A percentile compares a stretch with the other conserved stretches of the same genome.
phyloP scores from a whole-genome alignment of 495 filamentous ascomycete species.

The Amphirosellinia nigrospora region DNA sequence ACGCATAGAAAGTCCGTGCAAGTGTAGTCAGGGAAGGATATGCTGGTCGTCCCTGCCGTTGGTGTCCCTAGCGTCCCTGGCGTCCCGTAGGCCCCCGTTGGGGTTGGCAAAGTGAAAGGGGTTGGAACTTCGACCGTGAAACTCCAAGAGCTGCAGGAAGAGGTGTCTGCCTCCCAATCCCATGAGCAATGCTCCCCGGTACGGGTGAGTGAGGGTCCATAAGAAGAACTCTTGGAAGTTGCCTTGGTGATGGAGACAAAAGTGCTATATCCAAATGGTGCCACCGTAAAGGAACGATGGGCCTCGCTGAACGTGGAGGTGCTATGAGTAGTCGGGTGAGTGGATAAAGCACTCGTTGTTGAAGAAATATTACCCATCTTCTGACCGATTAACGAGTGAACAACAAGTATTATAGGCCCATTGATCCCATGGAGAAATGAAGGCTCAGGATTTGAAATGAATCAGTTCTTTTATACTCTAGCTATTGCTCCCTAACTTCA shows the following conservation, averaged over 20 bases:
- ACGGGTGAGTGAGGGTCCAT: not conserved
- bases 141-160: conserved; percentile 15
- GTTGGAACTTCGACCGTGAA: conserved; percentile 3
- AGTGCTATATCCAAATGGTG: conserved; percentile 9
- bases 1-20: conserved; percentile 21
- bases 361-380: conserved; percentile 22
- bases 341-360: conserved; percentile 4
- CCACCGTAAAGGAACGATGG: conserved; percentile 10
- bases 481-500: no score
- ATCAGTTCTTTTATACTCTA: not conserved
- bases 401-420: not conserved
- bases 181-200: conserved; percentile 18
- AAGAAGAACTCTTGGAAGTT: not conserved
- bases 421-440: not conserved
- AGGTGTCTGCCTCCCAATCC: conserved; percentile 7
- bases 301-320: not conserved
- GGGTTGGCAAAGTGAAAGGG: conserved; percentile 7
- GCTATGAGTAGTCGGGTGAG: not conserved
- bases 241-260: conserved; percentile 16
- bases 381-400: not conserved
- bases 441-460: not conserved
- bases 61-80: no score
- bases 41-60: no score
- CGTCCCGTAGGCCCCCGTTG: conserved; percentile 18
- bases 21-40: conserved; percentile 10